Conservation (phyloP, 352 stramenopile species). For the Pythium plurisporium region DNA sequence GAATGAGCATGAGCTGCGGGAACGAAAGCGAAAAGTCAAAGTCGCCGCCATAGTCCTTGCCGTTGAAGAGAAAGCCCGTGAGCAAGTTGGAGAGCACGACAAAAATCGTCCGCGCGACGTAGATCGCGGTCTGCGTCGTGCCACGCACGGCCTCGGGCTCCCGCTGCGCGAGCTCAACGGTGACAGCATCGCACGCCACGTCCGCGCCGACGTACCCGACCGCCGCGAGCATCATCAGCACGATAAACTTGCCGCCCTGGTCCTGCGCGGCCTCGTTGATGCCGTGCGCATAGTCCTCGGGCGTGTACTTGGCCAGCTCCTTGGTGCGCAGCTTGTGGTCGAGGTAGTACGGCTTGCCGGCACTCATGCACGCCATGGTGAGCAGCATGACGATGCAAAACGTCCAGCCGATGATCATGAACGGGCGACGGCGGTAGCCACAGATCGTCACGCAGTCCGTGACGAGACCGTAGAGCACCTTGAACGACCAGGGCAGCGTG, state of each 20-base stretch:
- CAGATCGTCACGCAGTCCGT: constrained; percentile 25
- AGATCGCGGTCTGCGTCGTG: constrained; percentile 14
- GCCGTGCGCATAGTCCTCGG: background rate
- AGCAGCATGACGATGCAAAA: constrained; percentile 16
- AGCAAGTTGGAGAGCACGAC: constrained; percentile 20
- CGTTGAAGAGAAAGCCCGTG: constrained; percentile 30
- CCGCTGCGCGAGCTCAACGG: constrained; percentile 12
- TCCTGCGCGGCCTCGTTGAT: constrained; percentile 24
- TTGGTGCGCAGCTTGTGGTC: constrained; percentile 19
- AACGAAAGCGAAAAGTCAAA: constrained; percentile 25
- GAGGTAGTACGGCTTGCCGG: constrained; percentile 27
- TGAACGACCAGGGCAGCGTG: constrained; percentile 28
- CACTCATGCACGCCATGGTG: constrained; percentile 18
- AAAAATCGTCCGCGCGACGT: constrained; percentile 18
- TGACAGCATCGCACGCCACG: constrained; percentile 15
- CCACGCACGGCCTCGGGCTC: constrained; percentile 19
- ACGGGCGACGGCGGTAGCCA: constrained; percentile 30
- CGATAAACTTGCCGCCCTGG: constrained; percentile 21
- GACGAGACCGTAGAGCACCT: constrained; percentile 27
- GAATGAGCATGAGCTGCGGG: constrained; percentile 21
- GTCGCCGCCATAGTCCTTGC: constrained; percentile 12
- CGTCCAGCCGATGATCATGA: constrained; percentile 32
- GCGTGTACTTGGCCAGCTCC: constrained; percentile 6
- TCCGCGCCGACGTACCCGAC: constrained; percentile 27
- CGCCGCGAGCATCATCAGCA: constrained; percentile 31